A percentile compares a stretch with the other conserved stretches of the same genome.
Conservation (phyloP, 495 filamentous ascomycete species). For the Trichoderma virens region DNA sequence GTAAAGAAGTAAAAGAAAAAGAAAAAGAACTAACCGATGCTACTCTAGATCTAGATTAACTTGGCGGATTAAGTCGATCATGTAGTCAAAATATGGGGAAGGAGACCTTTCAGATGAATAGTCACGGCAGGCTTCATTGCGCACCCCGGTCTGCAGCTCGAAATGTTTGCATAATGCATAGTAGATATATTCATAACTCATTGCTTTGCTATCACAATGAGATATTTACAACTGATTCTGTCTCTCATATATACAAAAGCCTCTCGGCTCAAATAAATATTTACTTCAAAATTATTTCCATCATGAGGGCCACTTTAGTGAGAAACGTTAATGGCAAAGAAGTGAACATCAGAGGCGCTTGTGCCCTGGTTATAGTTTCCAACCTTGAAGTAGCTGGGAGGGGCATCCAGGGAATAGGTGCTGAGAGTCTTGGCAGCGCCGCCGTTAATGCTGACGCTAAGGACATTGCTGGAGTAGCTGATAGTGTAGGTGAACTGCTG, state of each 20-base stretch:
- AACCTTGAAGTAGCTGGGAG: constrained; percentile 35
- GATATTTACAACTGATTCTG: too few species aligned
- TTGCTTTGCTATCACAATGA: too few species aligned
- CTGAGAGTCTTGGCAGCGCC: constrained; percentile 19
- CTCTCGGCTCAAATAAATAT: not conserved
- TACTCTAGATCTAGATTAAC: too few species aligned
- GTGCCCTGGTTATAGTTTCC: constrained; percentile 37
- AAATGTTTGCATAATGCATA: too few species aligned
- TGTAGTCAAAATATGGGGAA: too few species aligned
- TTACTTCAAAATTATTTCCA: not conserved
- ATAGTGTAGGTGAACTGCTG: constrained; percentile 29
- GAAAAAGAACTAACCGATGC: too few species aligned
- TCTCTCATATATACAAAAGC: not conserved
- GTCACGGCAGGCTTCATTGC: too few species aligned
- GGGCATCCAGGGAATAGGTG: constrained; percentile 23
- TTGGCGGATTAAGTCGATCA: too few species aligned
- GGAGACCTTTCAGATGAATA: too few species aligned
- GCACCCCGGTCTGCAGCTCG: too few species aligned
- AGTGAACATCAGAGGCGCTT: constrained; percentile 22
- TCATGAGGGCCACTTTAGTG: constrained; percentile 15
- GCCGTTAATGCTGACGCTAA: constrained; percentile 26
- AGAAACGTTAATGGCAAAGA: constrained; percentile 23
- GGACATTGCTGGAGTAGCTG: constrained; percentile 22
- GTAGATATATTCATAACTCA: too few species aligned
- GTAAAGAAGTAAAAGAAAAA: too few species aligned